Conservation (phyloP, 2,329 filamentous ascomycete species). For the Helminthosporium solani region DNA sequence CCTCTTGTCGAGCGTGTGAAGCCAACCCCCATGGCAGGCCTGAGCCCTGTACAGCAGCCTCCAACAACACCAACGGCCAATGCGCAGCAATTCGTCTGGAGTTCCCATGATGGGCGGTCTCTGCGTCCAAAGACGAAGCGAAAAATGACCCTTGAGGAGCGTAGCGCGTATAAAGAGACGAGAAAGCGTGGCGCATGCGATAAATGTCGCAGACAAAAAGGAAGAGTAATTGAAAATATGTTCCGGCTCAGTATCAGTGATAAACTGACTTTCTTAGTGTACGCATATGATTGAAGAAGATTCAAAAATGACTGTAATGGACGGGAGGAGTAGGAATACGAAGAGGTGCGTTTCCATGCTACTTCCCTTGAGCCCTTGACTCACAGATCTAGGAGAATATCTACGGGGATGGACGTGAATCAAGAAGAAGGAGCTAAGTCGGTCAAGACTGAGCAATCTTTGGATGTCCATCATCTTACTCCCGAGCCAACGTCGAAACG, state of each 20-base stretch:
- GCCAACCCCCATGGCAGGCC: background rate
- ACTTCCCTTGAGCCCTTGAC: background rate
- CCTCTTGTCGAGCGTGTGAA: constrained; percentile 3
- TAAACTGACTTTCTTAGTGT: constrained; percentile 11
- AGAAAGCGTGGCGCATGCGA: constrained; percentile 30
- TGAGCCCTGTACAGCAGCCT: constrained; percentile 1
- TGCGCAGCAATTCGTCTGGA: constrained; percentile 28
- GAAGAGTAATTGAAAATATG: constrained; percentile 17
- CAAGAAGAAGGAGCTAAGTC: background rate
- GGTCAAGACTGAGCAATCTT: constrained; percentile 5
- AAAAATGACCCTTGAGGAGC: constrained; percentile 29
- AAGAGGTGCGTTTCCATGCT: constrained; percentile 2
- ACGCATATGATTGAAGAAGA: constrained; percentile 10
- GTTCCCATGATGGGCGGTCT: constrained; percentile 18
- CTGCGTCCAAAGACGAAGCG: constrained; percentile 26
- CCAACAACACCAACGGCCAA: background rate
- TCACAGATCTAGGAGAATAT: background rate
- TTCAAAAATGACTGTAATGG: background rate
- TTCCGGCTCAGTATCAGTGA: no score
- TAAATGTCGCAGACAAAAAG: constrained; percentile 28
- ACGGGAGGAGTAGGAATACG: background rate
- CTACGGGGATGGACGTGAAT: background rate
- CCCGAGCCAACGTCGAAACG: background rate
- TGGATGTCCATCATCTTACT: constrained; percentile 1
- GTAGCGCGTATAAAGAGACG: constrained; percentile 24